Percentiles rank a stretch among this genome's conserved stretches.
These are phyloP conservation scores for Lignosus rhinocerotis DNA, from an alignment of 1,284 basidiomycete genomes.

Conservation along the genomic window DNA sequence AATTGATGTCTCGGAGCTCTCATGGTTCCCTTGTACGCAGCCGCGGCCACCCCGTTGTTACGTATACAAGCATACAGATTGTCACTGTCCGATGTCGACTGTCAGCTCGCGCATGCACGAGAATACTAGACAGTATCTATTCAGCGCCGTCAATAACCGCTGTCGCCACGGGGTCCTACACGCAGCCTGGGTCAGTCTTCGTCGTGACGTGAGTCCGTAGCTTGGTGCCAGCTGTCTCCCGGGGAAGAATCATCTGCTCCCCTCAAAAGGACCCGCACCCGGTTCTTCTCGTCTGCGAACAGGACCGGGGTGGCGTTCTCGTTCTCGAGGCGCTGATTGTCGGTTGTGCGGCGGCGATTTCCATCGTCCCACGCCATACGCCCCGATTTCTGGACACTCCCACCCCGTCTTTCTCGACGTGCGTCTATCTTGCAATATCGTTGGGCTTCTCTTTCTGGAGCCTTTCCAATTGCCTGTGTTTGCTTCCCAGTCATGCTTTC, in stretches of 20 bases:
- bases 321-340: conserved; percentile 13
- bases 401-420: conserved; percentile 17
- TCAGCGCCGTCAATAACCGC: not conserved
- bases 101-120: not conserved
- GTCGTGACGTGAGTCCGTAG: conserved; percentile 12
- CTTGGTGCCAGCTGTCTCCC: conserved; percentile 13
- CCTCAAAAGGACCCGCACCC: conserved; percentile 8
- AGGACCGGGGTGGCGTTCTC: not conserved
- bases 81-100: conserved; percentile 2
- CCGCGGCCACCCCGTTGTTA: not conserved
- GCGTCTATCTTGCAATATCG: conserved; percentile 18
- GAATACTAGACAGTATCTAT: not conserved
- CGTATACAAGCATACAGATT: conserved; percentile 5
- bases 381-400: conserved; percentile 7
- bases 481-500: conserved; percentile 19
- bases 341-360: conserved; percentile 12
- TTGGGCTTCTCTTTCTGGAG: conserved; percentile 18
- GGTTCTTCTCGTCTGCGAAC: conserved; percentile 7
- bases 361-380: conserved; percentile 16
- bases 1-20: not conserved
- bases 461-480: conserved; percentile 12
- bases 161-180: not conserved
- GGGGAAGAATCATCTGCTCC: conserved; percentile 10
- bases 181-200: not conserved
- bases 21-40: not conserved